Evolutionary conservation across 1,284 basidiomycete species (phyloP), one percentile per base, ranked within the genome.

Genomic region (Ustilago curta): DNA sequence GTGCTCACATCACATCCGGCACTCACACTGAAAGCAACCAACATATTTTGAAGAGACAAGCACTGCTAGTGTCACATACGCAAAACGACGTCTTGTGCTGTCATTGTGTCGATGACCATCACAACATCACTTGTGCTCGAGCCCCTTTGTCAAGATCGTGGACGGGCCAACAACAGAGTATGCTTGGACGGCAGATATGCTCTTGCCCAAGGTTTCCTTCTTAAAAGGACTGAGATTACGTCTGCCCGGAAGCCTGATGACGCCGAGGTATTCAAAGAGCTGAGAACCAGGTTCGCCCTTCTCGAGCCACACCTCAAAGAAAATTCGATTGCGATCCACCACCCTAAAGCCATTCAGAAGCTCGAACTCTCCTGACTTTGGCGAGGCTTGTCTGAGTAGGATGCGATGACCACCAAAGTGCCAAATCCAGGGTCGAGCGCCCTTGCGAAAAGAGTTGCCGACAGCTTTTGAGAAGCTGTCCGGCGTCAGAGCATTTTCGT

Each of bases 211-310:
- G 16, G 16, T 3, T 3, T n/a, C 14, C n/a, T 16, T 19, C 35
- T 32, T 43, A 31, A 27, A 54, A 35, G 3, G 23, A 31, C 18
- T 37, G 8, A 29, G 2, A 1, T 11, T 11, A 1, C 16, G 12
- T 8, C 12, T 21, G 14, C 32, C 18, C 25, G 56, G 56, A 18
- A 49, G 14, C 19, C 56, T 19, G 3, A 59, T 31, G 14, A 25
- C 39, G 19, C 56, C 56, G 6, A 50, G 19, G 19, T 50, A 50
- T 19, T 50, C n/a, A n/a, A 48, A 59, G 4, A 43, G n/a, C n/a
- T n/a, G 3, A 12, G 56, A 58, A 7, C 29, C 56, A 3, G 39
- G 3, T 37, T 40, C 12, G 2, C 37, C 47, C 25, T 50, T 35
- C 39, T 50, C 56, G 18, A 14, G 37, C 39, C 48, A 59, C 8